phyloP scores from a whole-genome alignment of 2,329 filamentous ascomycete genomes.

The Sclerotinia trifoliorum region DNA sequence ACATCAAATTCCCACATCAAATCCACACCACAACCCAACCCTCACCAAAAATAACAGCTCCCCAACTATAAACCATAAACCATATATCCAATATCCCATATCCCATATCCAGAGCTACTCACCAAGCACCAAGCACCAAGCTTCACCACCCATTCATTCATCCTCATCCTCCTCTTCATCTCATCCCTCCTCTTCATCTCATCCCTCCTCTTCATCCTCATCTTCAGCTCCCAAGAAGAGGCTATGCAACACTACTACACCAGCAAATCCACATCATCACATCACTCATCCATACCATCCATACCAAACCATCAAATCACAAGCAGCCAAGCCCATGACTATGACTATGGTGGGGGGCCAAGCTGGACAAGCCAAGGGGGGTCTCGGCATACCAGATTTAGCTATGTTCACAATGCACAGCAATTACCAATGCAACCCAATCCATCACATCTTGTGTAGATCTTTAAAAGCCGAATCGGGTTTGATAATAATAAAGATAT shows the following conservation, averaged over 20 bases:
- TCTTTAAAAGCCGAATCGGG: neutral
- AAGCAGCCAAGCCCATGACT: neutral
- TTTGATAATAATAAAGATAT: neutral
- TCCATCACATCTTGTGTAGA: neutral
- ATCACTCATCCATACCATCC: too few species aligned
- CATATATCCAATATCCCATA: too few species aligned
- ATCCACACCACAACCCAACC: too few species aligned
- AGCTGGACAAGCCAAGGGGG: neutral
- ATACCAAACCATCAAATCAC: neutral
- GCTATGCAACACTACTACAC: neutral
- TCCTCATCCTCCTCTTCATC: too few species aligned
- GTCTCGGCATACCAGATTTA: neutral
- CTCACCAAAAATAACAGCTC: too few species aligned
- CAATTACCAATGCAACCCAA: neutral
- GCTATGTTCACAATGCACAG: neutral
- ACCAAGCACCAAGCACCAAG: neutral
- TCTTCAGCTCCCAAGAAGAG: slow-evolving; percentile 1
- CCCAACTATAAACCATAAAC: too few species aligned
- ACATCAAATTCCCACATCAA: too few species aligned
- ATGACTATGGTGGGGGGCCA: neutral
- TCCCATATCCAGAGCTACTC: too few species aligned
- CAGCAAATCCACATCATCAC: neutral
- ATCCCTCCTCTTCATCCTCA: neutral
- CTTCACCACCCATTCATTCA: neutral
- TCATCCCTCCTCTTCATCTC: neutral